Evolutionary conservation across 1,139 yeast genomes (phyloP).

Genomic region (Hansenula lynferdii): DNA sequence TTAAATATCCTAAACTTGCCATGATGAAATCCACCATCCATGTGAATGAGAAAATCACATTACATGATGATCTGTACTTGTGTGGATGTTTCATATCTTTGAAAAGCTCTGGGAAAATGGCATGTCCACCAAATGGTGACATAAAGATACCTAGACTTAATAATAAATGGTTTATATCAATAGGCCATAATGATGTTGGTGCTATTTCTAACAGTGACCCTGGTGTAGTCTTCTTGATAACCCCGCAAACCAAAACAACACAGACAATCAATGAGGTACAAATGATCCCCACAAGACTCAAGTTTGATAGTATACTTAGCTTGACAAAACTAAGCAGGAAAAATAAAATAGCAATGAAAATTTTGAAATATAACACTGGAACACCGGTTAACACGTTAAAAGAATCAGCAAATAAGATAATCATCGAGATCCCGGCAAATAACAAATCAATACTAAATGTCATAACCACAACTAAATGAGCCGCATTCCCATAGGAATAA

Average conservation of each 20-base stretch:
- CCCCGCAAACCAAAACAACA: slow-evolving; percentile 45
- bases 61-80: slow-evolving; percentile 35
- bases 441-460: slow-evolving; percentile 63
- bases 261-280: slow-evolving; percentile 50
- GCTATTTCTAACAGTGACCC: slow-evolving; percentile 55
- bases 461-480: slow-evolving; percentile 48
- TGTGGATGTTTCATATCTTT: slow-evolving; percentile 66
- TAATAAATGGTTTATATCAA: slow-evolving; percentile 34
- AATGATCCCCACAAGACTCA: slow-evolving; percentile 62
- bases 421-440: slow-evolving; percentile 66
- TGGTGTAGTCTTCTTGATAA: slow-evolving; percentile 41
- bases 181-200: slow-evolving; percentile 40
- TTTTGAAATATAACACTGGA: slow-evolving; percentile 39
- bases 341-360: slow-evolving; percentile 31
- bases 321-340: slow-evolving; percentile 55
- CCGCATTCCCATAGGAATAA: slow-evolving; percentile 51
- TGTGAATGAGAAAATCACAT: slow-evolving; percentile 50
- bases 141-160: slow-evolving; percentile 64
- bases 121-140: slow-evolving; percentile 83
- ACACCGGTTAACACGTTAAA: slow-evolving; percentile 50
- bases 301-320: slow-evolving; percentile 52
- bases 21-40: slow-evolving; percentile 57
- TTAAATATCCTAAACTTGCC: slow-evolving; percentile 69
- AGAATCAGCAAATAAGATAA: slow-evolving; percentile 69
- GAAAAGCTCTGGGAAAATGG: slow-evolving; percentile 69